phyloP scores from a whole-genome alignment of 116 monocot genomes.

The Zostera marina region DNA sequence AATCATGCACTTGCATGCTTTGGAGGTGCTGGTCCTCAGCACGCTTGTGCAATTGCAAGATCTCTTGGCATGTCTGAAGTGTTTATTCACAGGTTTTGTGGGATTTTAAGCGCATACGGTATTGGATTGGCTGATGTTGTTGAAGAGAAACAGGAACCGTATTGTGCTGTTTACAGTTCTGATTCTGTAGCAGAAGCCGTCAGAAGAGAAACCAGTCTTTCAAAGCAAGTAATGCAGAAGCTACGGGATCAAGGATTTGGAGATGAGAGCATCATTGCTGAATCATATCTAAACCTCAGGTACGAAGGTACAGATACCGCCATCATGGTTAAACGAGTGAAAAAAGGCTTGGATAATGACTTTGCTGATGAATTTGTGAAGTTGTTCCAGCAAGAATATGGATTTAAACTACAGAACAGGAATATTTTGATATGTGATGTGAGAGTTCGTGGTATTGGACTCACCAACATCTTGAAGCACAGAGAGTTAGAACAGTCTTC shows the following conservation, averaged over 20 bases:
- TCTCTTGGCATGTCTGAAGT: constrained; percentile 91
- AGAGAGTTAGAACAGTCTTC: constrained; percentile 21
- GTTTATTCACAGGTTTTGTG: constrained; percentile 77
- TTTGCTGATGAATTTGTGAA: constrained; percentile 52
- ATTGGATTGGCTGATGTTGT: constrained; percentile 97
- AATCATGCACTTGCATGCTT: constrained; percentile 94
- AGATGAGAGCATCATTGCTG: constrained; percentile 50
- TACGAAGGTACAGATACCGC: constrained; percentile 95
- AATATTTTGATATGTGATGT: constrained; percentile 78
- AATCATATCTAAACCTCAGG: constrained; percentile 76
- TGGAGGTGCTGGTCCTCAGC: constrained; percentile 96
- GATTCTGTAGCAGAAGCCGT: constrained; percentile 42
- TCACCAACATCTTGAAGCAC: constrained; percentile 72
- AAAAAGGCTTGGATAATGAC: constrained; percentile 33
- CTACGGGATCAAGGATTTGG: constrained; percentile 64
- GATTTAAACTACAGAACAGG: constrained; percentile 72
- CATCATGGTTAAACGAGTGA: constrained; percentile 77
- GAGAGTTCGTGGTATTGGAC: constrained; percentile 73
- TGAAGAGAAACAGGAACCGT: constrained; percentile 86
- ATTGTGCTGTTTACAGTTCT: constrained; percentile 35
- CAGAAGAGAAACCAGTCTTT: constrained; percentile 43
- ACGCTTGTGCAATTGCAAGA: constrained; percentile 88
- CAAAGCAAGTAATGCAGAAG: constrained; percentile 43
- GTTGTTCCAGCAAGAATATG: constrained; percentile 79
- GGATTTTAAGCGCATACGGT: constrained; percentile 95